Conservation (phyloP, 768 basidiomycete species). For the Dentipellis sp. region DNA sequence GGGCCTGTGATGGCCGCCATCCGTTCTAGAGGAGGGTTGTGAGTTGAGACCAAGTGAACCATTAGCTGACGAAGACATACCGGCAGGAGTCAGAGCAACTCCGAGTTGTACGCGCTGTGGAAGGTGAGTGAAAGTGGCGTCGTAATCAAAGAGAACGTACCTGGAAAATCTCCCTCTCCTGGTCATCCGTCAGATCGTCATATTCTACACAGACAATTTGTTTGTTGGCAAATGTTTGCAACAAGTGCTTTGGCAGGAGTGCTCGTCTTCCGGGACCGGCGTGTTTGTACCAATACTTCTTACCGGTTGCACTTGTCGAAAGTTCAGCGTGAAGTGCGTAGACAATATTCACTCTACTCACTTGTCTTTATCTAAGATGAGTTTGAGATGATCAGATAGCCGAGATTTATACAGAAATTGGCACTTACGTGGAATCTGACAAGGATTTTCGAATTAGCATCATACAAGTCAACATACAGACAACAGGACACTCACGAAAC, state of each 20-base stretch:
- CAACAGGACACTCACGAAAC: constrained; percentile 33
- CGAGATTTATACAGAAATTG: neutral
- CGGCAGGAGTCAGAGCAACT: constrained; percentile 67
- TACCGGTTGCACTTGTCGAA: constrained; percentile 17
- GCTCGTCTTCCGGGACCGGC: constrained; percentile 33
- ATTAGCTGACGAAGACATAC: constrained; percentile 20
- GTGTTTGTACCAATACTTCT: constrained; percentile 13
- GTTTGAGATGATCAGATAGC: neutral
- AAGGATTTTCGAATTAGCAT: neutral
- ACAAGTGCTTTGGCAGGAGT: constrained; percentile 28
- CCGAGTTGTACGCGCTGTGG: constrained; percentile 66
- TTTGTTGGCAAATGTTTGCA: constrained; percentile 56
- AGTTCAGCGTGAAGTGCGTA: constrained; percentile 30
- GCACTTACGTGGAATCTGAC: constrained; percentile 2
- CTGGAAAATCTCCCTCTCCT: constrained; percentile 69
- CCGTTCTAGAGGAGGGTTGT: constrained; percentile 35
- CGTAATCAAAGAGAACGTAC: constrained; percentile 21
- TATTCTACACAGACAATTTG: constrained; percentile 75
- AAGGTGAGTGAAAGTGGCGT: neutral
- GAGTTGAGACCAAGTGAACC: constrained; percentile 1
- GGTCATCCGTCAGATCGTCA: constrained; percentile 32
- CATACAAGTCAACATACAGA: no score
- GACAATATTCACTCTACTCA: constrained; percentile 19
- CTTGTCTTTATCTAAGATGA: constrained; percentile 34
- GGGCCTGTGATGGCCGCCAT: constrained; percentile 56